phyloP scores from a whole-genome alignment of 495 filamentous ascomycete genomes.

The Hyaloscypha bicolor region DNA sequence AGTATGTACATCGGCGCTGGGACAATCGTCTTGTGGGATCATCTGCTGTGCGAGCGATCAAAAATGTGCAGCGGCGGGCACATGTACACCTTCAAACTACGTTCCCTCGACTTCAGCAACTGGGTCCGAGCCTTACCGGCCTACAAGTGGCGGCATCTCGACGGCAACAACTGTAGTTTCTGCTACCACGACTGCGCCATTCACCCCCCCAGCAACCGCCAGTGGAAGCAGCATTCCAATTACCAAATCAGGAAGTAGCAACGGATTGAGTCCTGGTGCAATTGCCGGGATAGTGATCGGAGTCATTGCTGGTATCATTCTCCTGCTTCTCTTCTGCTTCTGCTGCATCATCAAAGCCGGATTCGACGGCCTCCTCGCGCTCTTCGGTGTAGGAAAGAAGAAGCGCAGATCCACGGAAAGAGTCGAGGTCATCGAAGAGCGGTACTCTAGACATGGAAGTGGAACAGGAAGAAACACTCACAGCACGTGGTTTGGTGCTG shows the following conservation, averaged over 20 bases:
- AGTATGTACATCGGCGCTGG: conserved; percentile 55
- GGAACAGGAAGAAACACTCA: conserved; percentile 44
- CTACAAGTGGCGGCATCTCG: conserved; percentile 57
- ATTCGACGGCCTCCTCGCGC: conserved; percentile 63
- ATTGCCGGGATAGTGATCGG: conserved; percentile 97
- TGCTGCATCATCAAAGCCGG: conserved; percentile 71
- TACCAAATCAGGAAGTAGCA: conserved; percentile 37
- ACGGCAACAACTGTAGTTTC: conserved; percentile 38
- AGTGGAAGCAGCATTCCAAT: conserved; percentile 26
- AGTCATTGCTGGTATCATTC: conserved; percentile 70
- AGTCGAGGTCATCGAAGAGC: conserved; percentile 65
- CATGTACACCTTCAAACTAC: conserved; percentile 50
- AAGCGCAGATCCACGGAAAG: conserved; percentile 20
- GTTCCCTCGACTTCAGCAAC: conserved; percentile 10
- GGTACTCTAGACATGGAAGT: conserved; percentile 56
- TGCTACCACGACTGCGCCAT: conserved; percentile 30
- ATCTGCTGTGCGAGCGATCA: conserved; percentile 76
- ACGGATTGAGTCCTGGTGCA: conserved; percentile 75
- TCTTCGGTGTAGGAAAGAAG: conserved; percentile 63
- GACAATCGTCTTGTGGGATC: conserved; percentile 67
- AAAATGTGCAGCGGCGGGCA: conserved; percentile 57
- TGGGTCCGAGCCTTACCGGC: conserved; percentile 64
- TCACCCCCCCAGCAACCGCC: conserved; percentile 26
- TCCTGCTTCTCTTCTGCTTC: conserved; percentile 73
- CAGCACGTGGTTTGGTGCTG: conserved; percentile 68